Percentiles rank a stretch among this genome's conserved stretches.
Evolutionary conservation across 345 rosid species (phyloP).

Genomic region (Conringia planisiliqua): DNA sequence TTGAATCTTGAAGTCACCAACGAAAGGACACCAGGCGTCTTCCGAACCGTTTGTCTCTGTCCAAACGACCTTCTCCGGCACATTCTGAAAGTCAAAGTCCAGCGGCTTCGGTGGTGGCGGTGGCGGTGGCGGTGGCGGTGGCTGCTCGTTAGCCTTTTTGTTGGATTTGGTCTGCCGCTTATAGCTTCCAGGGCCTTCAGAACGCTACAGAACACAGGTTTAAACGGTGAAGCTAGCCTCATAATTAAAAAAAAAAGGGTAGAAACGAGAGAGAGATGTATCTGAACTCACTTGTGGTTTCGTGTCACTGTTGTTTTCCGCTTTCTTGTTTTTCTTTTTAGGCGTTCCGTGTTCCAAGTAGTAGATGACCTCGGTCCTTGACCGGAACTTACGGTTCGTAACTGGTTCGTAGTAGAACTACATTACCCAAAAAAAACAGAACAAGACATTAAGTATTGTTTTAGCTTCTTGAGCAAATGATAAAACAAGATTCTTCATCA

Average conservation of each 20-base stretch:
- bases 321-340: constrained; percentile 15
- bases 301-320: constrained; percentile 19
- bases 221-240: background rate
- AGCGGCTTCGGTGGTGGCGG: constrained; percentile 4
- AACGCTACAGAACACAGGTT: constrained; percentile 27
- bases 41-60: constrained; percentile 30
- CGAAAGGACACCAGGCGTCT: constrained; percentile 50
- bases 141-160: constrained; percentile 5
- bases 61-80: constrained; percentile 59
- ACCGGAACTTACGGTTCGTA: constrained; percentile 36
- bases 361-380: constrained; percentile 36
- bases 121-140: background rate
- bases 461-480: no score
- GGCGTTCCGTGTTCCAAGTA: constrained; percentile 32
- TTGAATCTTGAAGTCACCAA: constrained; percentile 40
- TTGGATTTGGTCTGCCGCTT: constrained; percentile 18
- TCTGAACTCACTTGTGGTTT: constrained; percentile 37
- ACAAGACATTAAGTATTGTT: no score
- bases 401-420: constrained; percentile 40
- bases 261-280: background rate
- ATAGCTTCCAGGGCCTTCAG: constrained; percentile 29
- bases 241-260: background rate
- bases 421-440: background rate
- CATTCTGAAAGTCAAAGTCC: constrained; percentile 46
- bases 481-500: background rate